Conservation (phyloP, 2,329 filamentous ascomycete species). For the Colletotrichum orchidophilum region DNA sequence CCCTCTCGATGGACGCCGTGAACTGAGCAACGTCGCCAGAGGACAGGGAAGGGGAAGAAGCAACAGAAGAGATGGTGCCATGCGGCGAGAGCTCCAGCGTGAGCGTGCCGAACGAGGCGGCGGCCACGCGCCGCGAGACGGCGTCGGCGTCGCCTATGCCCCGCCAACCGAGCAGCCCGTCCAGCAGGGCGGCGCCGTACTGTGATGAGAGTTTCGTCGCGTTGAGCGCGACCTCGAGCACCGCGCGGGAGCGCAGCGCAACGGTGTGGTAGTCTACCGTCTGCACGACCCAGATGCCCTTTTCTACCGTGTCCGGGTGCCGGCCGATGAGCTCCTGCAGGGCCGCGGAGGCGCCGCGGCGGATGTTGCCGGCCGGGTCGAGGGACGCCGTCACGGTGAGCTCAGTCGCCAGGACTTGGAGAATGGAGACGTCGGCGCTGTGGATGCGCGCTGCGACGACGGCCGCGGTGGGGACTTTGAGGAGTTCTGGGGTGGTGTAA, state of each 20-base stretch:
- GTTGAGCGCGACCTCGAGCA: constrained; percentile 77
- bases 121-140: constrained; percentile 76
- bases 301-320: constrained; percentile 83
- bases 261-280: constrained; percentile 93
- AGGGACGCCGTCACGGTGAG: constrained; percentile 84
- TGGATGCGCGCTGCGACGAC: constrained; percentile 52
- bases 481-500: constrained; percentile 83
- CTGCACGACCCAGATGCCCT: constrained; percentile 89
- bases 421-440: constrained; percentile 56
- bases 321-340: constrained; percentile 93
- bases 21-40: constrained; percentile 40
- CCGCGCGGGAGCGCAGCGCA: constrained; percentile 83
- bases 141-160: constrained; percentile 85
- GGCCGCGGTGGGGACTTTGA: constrained; percentile 64
- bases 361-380: constrained; percentile 92
- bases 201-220: constrained; percentile 75
- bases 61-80: too few relatives aligned
- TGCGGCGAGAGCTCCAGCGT: constrained; percentile 50
- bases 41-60: background rate
- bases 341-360: constrained; percentile 90
- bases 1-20: constrained; percentile 47
- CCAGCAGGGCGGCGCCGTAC: constrained; percentile 75
- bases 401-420: constrained; percentile 83
- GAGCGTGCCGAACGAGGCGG: constrained; percentile 72
- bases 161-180: constrained; percentile 83